Evolutionary conservation across 257 asterid genomes (phyloP).

Genomic region (Vinca minor): DNA sequence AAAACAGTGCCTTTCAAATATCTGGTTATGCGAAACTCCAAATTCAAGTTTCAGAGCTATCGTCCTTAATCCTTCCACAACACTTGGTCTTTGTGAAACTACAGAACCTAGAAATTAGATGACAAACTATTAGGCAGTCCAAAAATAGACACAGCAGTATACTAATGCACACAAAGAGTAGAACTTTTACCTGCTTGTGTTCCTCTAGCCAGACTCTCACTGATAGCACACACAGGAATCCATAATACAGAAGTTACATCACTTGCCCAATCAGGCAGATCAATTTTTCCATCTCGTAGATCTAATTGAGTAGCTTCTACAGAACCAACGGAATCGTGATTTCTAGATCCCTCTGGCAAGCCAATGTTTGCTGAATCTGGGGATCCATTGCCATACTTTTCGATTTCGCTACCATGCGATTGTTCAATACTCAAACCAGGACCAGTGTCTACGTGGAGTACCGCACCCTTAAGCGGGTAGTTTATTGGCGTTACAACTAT

Average conservation of each 20-base stretch:
- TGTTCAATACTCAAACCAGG: constrained; percentile 90
- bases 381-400: constrained; percentile 40
- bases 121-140: constrained; percentile 10
- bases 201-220: constrained; percentile 73
- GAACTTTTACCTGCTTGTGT: constrained; percentile 64
- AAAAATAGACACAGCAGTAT: constrained; percentile 3
- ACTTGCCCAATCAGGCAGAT: constrained; percentile 86
- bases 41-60: constrained; percentile 92
- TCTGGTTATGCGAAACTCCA: constrained; percentile 87
- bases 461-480: constrained; percentile 80
- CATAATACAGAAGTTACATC: constrained; percentile 68
- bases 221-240: constrained; percentile 74
- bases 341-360: constrained; percentile 17
- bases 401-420: constrained; percentile 64
- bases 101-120: constrained; percentile 42
- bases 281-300: constrained; percentile 57
- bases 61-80: constrained; percentile 89
- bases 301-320: constrained; percentile 47
- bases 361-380: constrained; percentile 24
- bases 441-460: constrained; percentile 81
- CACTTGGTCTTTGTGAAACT: constrained; percentile 62
- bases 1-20: constrained; percentile 62
- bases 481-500: constrained; percentile 71
- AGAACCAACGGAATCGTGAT: constrained; percentile 26
- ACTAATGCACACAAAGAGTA: not conserved